Evolutionary conservation across 768 basidiomycete genomes (phyloP).

Genomic region (Melanogaster broomeanus): DNA sequence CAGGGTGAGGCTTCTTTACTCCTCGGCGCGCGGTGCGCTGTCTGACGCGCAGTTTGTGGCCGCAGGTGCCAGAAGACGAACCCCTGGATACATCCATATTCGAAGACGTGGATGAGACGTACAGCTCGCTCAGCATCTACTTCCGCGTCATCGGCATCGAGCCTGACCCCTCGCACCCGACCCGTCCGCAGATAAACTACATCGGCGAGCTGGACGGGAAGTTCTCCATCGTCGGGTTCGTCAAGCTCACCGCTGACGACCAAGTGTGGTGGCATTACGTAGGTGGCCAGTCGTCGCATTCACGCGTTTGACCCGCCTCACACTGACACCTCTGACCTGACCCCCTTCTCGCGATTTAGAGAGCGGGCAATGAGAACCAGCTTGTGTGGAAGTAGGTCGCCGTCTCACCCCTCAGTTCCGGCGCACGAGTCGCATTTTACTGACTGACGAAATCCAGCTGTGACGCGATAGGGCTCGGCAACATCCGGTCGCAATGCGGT

Average conservation of each 20-base stretch:
- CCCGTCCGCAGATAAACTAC: slow-evolving; percentile 55
- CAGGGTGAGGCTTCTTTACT: slow-evolving; percentile 18
- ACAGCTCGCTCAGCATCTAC: slow-evolving; percentile 48
- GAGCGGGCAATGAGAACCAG: slow-evolving; percentile 51
- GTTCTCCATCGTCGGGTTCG: slow-evolving; percentile 52
- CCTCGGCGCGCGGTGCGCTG: background rate
- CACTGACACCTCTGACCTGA: too few species aligned
- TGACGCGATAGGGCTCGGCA: slow-evolving; percentile 64
- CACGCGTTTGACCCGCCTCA: background rate
- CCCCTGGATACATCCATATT: slow-evolving; percentile 49
- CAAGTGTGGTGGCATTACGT: slow-evolving; percentile 68
- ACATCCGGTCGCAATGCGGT: slow-evolving; percentile 57
- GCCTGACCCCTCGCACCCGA: slow-evolving; percentile 49
- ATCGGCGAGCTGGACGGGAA: slow-evolving; percentile 50
- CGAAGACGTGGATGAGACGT: slow-evolving; percentile 51
- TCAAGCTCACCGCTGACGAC: slow-evolving; percentile 57
- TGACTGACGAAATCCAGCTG: slow-evolving; percentile 46
- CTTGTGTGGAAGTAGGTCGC: slow-evolving; percentile 57
- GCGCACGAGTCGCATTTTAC: too few species aligned
- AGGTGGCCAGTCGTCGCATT: slow-evolving; percentile 27
- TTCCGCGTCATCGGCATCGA: slow-evolving; percentile 44
- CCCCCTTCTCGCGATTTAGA: slow-evolving; percentile 31
- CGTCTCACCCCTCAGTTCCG: too few species aligned
- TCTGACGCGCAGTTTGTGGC: slow-evolving; percentile 3
- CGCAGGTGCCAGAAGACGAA: slow-evolving; percentile 30